Evolutionary conservation across 1,284 basidiomycete genomes (phyloP), one percentile per base, ranked within the genome.

Genomic region (Ceratobasidium sp.): DNA sequence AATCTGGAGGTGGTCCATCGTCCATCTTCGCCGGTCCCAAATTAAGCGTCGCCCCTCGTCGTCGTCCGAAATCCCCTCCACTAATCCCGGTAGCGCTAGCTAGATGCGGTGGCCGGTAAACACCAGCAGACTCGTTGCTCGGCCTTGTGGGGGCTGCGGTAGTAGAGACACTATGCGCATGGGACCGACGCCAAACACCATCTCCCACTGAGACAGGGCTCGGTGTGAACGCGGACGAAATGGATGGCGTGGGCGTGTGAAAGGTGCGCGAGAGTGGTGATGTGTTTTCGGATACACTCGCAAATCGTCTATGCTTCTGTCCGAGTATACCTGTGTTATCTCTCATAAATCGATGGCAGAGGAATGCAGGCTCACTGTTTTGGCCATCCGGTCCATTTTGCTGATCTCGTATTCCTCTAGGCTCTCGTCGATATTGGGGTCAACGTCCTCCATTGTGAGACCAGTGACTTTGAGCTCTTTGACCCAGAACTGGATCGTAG

Each of bases 381-480:
- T 69, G 4, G 51, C 53, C 66, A 69, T 69, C 9, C 66, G 66
- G 31, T 69, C 66, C 44, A 69, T 69, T 41, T 69, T 69, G 66
- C 33, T 53, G 1, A 69, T 36, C 36, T 69, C 66, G 29, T 69
- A 69, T 27, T 69, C 66, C 22, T 57, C n/a, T 44, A 69, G 29
- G 33, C 19, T 69, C 36, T 69, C 66, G 41, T 69, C 66, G 41
- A 53, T 56, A 24, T 57, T 69, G 24, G 66, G 66, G n/a, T 69
- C 66, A 31, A 69, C 66, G 27, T 69, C 66, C 22, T 69, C 66
- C 66, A 69, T 56, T 19, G n/a, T 44, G 29, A 69, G 53, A n/a
- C 66, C 66, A 69, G 66, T 57, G 27, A 24, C 15, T 27, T 31
- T 41, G 51, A 69, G 66, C 41, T 69, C 66, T 24, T 69, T 69